Evolutionary conservation across 2,329 filamentous ascomycete genomes (phyloP).

Genomic region (Karstenula rhodostoma): DNA sequence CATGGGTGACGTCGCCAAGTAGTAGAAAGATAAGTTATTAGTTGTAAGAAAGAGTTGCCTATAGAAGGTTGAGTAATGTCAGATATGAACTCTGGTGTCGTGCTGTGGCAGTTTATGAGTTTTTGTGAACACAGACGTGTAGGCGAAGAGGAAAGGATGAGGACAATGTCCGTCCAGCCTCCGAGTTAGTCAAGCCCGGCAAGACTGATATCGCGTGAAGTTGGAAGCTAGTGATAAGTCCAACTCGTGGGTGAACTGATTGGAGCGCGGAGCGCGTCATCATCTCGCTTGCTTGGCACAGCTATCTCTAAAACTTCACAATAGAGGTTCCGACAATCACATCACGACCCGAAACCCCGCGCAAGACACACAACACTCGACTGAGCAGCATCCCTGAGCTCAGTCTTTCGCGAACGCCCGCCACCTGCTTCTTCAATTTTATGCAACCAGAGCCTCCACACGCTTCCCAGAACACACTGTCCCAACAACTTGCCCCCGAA

Average conservation of each 20-base stretch:
- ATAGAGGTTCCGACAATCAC: not conserved
- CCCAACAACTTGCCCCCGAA: constrained; percentile 50
- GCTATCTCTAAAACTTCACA: constrained; percentile 11
- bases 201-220: not conserved
- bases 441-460: constrained; percentile 69
- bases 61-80: no score
- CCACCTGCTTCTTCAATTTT: constrained; percentile 59
- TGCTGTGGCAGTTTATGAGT: no score
- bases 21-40: not conserved
- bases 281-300: constrained; percentile 18
- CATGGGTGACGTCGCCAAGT: not conserved
- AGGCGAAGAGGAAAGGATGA: no score
- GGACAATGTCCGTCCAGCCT: not conserved
- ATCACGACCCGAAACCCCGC: constrained; percentile 27
- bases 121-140: no score
- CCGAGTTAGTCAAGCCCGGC: no score
- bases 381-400: constrained; percentile 58
- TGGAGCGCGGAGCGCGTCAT: constrained; percentile 14
- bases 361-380: constrained; percentile 31
- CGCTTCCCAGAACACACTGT: constrained; percentile 57
- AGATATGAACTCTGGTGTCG: no score
- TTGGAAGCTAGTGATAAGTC: not conserved
- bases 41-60: not conserved
- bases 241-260: constrained; percentile 9
- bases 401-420: constrained; percentile 58